Conservation (phyloP, 1,284 basidiomycete species). For the Veloboletus limbatus region DNA sequence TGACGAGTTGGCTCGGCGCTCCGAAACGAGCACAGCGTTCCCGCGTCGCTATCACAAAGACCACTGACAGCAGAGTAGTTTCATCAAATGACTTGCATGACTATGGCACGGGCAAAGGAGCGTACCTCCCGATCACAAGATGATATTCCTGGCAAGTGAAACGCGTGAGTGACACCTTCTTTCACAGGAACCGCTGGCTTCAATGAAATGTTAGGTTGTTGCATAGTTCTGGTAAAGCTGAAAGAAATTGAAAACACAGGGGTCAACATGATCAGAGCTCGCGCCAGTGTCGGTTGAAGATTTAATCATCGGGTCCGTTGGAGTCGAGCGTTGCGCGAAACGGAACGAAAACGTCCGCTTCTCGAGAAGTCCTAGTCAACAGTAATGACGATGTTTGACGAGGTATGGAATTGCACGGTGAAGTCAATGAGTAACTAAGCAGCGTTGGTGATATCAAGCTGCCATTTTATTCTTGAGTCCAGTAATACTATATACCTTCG, state of each 20-base stretch:
- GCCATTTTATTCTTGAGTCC: not conserved
- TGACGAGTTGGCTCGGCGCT: not conserved
- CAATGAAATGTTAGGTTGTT: not conserved
- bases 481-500: not conserved
- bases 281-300: not conserved
- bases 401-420: not conserved
- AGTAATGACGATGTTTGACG: not conserved
- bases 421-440: not conserved
- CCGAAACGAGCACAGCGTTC: not conserved
- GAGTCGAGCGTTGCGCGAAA: not conserved
- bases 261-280: not conserved
- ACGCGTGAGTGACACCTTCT: not conserved
- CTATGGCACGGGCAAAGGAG: not conserved
- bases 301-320: not conserved
- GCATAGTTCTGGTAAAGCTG: not conserved
- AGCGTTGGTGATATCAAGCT: not conserved
- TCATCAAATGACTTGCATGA: too few species aligned
- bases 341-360: not conserved
- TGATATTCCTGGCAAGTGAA: not conserved
- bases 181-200: not conserved
- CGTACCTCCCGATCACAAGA: not conserved
- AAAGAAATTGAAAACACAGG: too few species aligned
- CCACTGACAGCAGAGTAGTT: not conserved
- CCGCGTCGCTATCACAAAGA: conserved; percentile 2
- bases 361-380: not conserved